Conservation (phyloP, 805 yeast species). For the Candida sonorensis region DNA sequence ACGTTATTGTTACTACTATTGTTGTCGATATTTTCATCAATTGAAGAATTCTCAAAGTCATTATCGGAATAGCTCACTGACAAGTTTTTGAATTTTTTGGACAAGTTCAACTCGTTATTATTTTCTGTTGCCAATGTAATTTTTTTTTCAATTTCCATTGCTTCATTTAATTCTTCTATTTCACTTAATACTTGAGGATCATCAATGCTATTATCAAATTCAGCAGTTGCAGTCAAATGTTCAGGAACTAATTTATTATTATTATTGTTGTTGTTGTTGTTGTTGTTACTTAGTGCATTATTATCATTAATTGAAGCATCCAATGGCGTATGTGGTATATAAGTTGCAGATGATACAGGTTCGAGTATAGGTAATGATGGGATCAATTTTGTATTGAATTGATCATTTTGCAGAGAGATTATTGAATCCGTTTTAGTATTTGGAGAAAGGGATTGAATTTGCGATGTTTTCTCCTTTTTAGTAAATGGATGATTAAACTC, state of each 20-base stretch:
- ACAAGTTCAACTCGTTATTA: too few relatives aligned
- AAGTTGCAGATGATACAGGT: slow-evolving; percentile 65
- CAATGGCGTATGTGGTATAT: slow-evolving; percentile 56
- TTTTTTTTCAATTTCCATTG: slow-evolving; percentile 13
- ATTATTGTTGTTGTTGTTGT: too few relatives aligned
- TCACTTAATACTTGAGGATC: slow-evolving; percentile 18
- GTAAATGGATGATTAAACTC: too few relatives aligned
- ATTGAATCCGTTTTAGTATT: too few relatives aligned
- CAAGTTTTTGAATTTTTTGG: too few relatives aligned
- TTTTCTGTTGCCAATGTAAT: slow-evolving; percentile 5
- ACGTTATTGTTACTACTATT: neutral
- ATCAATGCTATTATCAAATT: slow-evolving; percentile 32
- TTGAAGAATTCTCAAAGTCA: neutral
- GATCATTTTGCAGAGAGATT: neutral
- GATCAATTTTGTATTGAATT: too few relatives aligned
- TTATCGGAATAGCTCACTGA: too few relatives aligned
- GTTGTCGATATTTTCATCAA: neutral
- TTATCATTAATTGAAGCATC: too few relatives aligned
- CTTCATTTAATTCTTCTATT: slow-evolving; percentile 20
- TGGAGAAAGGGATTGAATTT: too few relatives aligned
- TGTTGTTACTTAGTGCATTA: too few relatives aligned
- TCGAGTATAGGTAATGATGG: slow-evolving; percentile 32
- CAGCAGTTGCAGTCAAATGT: slow-evolving; percentile 44
- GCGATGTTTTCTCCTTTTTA: too few relatives aligned
- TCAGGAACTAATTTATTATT: slow-evolving; percentile 22